Percentiles rank a stretch among this genome's conserved stretches.
phyloP scores from a whole-genome alignment of 78 protist genomes.

The Monosiga brevicollis region DNA sequence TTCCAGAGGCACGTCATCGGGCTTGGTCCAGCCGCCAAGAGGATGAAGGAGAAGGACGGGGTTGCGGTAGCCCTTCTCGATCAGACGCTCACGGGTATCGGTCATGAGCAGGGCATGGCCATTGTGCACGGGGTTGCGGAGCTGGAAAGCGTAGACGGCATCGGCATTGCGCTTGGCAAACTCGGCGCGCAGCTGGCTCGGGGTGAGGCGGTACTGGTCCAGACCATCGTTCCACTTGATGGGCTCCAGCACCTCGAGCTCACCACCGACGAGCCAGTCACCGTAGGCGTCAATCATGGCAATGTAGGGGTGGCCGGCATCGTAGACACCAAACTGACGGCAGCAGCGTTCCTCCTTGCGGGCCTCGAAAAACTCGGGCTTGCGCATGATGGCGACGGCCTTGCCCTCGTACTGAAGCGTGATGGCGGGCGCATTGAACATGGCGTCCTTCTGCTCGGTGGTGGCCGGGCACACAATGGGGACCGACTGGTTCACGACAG shows the following conservation, averaged over 20 bases:
- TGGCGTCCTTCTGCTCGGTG: neutral
- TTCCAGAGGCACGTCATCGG: neutral
- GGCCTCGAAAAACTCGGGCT: neutral
- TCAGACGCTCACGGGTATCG: neutral
- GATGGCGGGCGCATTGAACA: neutral
- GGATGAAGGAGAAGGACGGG: neutral
- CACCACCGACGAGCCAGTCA: neutral
- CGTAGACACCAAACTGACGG: neutral
- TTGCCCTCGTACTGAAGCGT: neutral
- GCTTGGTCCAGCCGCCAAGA: neutral
- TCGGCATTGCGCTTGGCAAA: neutral
- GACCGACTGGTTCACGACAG: neutral
- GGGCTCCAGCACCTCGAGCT: neutral
- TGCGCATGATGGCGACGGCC: neutral
- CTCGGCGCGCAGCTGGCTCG: neutral
- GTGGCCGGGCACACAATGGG: neutral
- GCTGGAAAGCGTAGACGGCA: neutral
- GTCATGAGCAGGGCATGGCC: neutral
- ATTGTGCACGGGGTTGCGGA: neutral
- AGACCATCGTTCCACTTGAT: neutral
- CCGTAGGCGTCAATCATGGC: neutral
- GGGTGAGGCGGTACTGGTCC: neutral
- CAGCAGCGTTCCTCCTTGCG: neutral
- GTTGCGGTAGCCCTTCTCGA: neutral
- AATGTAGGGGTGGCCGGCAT: neutral